Evolutionary conservation across 768 basidiomycete species (phyloP), one percentile per base, ranked within the genome.

Genomic region (Boletus sp.): DNA sequence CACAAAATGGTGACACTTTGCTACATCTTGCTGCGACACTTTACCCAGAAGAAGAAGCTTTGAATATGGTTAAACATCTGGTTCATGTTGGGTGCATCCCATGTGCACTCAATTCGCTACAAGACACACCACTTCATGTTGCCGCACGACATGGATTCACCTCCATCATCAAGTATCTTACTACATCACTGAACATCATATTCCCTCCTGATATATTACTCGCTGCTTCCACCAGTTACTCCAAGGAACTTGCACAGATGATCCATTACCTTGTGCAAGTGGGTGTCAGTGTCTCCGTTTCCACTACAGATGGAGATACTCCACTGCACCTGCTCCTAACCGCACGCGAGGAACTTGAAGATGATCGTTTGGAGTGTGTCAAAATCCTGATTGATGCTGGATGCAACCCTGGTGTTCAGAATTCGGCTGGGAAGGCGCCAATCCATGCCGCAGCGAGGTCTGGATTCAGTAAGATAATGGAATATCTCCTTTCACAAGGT

Each of bases 331-430:
- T n/a, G 7, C 45, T 46, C 17, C 29, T 46, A 1, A 6, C 20
- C 4, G 7, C 15, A 28, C 4, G 1, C 18, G 9, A 17, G 1
- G 11, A 12, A 3, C 0, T 24, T 0, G 8, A 39, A 28, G 2
- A 7, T 7, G 20, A 39, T 32, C 3, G 3, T 6, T 8, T 54
- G 12, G 50, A 41, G 2, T 10, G 50, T 41, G 32, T 36, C 18
- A 10, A 40, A 37, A 20, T 61, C 7, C 59, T 61, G 1, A 2
- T 61, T 7, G 35, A 47, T 6, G 59, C 51, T 11, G 59, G 59
- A 30, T 54, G 51, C 12, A 12, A 39, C 9, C 51, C 18, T 7
- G 2, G 15, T 2, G 14, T 17, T 4, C 18, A 1, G 8, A 60
- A 61, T 28, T 0, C 1, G 1, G 14, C 14, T 0, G 33, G 39